phyloP scores from a whole-genome alignment of 768 basidiomycete genomes.

The Naganishia randhawae region DNA sequence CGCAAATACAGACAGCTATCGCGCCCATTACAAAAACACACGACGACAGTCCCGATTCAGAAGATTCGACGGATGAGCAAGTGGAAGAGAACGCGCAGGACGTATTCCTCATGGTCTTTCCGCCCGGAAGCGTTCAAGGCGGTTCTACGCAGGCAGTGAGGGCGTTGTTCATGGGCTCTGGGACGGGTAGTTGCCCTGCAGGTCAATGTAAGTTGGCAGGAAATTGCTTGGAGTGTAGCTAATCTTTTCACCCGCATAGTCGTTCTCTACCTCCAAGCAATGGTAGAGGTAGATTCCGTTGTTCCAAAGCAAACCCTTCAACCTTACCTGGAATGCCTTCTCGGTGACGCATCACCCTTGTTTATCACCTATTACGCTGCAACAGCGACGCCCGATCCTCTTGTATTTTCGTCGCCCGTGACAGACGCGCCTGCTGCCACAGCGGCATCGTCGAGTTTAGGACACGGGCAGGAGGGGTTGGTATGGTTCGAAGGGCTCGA shows the following conservation, averaged over 20 bases:
- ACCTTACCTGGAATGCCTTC: slow-evolving; percentile 17
- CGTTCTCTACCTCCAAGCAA: slow-evolving; percentile 33
- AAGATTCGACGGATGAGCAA: slow-evolving; percentile 13
- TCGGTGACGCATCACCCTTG: slow-evolving; percentile 22
- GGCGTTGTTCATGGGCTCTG: slow-evolving; percentile 47
- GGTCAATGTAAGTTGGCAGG: slow-evolving; percentile 46
- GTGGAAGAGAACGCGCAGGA: slow-evolving; percentile 31
- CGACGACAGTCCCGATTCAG: slow-evolving; percentile 3
- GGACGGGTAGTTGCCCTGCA: slow-evolving; percentile 48
- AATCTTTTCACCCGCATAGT: slow-evolving; percentile 20
- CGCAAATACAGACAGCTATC: slow-evolving; percentile 2
- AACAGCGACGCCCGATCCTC: neutral
- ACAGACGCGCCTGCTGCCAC: neutral
- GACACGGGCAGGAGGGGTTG: slow-evolving; percentile 12
- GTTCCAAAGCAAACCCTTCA: slow-evolving; percentile 30
- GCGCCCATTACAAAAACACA: slow-evolving; percentile 23
- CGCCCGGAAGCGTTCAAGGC: slow-evolving; percentile 33
- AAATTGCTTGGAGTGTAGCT: neutral
- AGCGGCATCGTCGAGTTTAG: neutral
- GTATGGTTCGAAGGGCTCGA: slow-evolving; percentile 46
- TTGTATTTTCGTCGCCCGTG: neutral
- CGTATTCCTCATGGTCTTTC: slow-evolving; percentile 47
- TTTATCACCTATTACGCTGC: slow-evolving; percentile 35
- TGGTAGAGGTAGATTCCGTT: slow-evolving; percentile 1
- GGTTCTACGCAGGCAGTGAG: slow-evolving; percentile 36